phyloP scores from a whole-genome alignment of 2,329 filamentous ascomycete genomes.

The Orbilia brochopaga region DNA sequence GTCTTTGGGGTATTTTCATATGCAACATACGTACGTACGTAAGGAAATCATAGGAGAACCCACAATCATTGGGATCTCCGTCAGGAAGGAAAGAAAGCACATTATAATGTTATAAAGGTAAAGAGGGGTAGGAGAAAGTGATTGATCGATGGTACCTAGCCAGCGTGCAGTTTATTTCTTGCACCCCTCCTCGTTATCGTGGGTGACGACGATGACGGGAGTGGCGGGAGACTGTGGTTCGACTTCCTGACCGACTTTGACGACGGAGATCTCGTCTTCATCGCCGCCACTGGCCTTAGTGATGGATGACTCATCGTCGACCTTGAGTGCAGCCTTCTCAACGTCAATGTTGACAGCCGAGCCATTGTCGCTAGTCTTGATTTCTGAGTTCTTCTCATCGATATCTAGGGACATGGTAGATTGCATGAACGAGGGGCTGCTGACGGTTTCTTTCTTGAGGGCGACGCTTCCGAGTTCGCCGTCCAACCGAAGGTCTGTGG shows the following conservation, averaged over 20 bases:
- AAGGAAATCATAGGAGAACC: constrained; percentile 7
- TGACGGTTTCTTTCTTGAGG: background rate
- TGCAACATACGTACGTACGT: background rate
- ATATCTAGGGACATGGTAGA: constrained; percentile 14
- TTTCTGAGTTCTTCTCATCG: constrained; percentile 22
- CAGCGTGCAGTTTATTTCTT: background rate
- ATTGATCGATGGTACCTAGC: too few relatives aligned
- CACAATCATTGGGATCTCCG: too few relatives aligned
- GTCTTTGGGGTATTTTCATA: background rate
- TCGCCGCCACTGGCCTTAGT: too few relatives aligned
- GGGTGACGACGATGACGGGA: background rate
- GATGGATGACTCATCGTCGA: too few relatives aligned
- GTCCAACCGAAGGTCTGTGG: background rate
- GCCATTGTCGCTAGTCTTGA: background rate
- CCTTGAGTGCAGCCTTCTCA: too few relatives aligned
- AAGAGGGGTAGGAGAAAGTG: too few relatives aligned
- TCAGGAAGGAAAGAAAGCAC: background rate
- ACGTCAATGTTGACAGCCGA: background rate
- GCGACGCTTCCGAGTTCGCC: background rate
- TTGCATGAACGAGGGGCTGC: background rate
- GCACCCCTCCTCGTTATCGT: background rate
- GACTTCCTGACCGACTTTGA: background rate
- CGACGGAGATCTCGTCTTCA: background rate
- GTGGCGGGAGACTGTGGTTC: background rate
- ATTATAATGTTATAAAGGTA: background rate